A percentile compares a stretch with the other conserved stretches of the same genome.
Conservation (phyloP, 1,284 basidiomycete species). For the Tilletia setariae region DNA sequence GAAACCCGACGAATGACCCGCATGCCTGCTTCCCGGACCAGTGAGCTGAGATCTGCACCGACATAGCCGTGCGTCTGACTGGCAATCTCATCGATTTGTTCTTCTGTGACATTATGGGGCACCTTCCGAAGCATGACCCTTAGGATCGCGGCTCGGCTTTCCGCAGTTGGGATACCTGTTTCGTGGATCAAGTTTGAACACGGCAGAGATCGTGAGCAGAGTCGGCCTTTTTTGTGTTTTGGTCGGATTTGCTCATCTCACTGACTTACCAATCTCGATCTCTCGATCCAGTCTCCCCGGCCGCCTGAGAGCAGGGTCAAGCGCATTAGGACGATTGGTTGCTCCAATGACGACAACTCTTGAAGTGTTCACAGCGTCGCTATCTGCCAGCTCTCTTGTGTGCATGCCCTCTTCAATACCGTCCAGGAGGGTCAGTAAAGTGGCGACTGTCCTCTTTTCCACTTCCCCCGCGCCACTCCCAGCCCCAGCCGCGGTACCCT, state of each 20-base stretch:
- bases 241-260: too few relatives aligned
- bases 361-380: neutral
- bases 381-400: constrained; percentile 14
- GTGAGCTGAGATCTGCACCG: constrained; percentile 87
- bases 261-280: constrained; percentile 81
- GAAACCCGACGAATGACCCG: constrained; percentile 73
- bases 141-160: constrained; percentile 77
- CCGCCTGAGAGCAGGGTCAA: constrained; percentile 88
- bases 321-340: constrained; percentile 93
- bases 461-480: constrained; percentile 64
- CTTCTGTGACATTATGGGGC: constrained; percentile 68
- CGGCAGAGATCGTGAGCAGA: constrained; percentile 13
- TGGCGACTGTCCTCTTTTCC: constrained; percentile 91
- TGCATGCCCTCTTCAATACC: constrained; percentile 63
- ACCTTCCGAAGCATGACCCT: constrained; percentile 74
- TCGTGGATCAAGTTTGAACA: neutral
- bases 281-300: constrained; percentile 95
- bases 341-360: constrained; percentile 93
- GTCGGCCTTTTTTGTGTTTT: too few relatives aligned
- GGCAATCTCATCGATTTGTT: constrained; percentile 68
- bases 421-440: constrained; percentile 88
- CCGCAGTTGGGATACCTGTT: constrained; percentile 79
- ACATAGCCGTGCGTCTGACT: constrained; percentile 90
- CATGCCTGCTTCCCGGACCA: constrained; percentile 89
- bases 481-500: constrained; percentile 59